A percentile compares a stretch with the other conserved stretches of the same genome.
Conservation (phyloP, 1,284 basidiomycete species). For the Malassezia yamatoensis region DNA sequence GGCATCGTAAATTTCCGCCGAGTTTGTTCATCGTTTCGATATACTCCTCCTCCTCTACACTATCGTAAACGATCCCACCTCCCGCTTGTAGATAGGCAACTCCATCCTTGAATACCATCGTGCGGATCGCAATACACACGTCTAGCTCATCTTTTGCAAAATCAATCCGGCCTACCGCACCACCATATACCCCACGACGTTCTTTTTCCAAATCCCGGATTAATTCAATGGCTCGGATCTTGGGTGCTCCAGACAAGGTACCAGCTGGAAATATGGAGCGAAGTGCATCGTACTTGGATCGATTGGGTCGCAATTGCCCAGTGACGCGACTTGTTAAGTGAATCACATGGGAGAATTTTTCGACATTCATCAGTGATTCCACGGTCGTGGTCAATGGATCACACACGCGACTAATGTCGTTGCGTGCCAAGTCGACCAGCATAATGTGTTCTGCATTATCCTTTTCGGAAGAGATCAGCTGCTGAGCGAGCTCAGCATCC, state of each 20-base stretch:
- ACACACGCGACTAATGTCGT: constrained; percentile 97
- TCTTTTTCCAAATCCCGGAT: constrained; percentile 78
- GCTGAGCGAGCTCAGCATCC: constrained; percentile 67
- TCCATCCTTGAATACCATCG: constrained; percentile 93
- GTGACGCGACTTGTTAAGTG: constrained; percentile 94
- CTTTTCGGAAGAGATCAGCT: constrained; percentile 73
- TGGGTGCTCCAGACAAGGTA: constrained; percentile 97
- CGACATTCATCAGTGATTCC: constrained; percentile 83
- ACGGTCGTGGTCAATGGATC: constrained; percentile 89
- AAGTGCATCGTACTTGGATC: constrained; percentile 91
- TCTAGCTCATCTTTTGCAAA: constrained; percentile 93
- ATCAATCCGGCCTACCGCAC: constrained; percentile 92
- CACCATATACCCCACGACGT: constrained; percentile 86
- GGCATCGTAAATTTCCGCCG: constrained; percentile 70
- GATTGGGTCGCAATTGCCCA: constrained; percentile 69
- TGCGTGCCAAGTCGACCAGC: constrained; percentile 96
- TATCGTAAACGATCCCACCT: constrained; percentile 95
- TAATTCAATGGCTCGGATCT: constrained; percentile 95
- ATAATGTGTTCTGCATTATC: constrained; percentile 98
- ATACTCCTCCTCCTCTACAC: constrained; percentile 93
- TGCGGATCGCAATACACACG: constrained; percentile 95
- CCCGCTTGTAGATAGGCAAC: constrained; percentile 80
- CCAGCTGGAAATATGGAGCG: constrained; percentile 98
- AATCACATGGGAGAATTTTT: constrained; percentile 96
- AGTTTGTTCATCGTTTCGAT: constrained; percentile 92